These are phyloP conservation scores for Candida pseudoglaebosa DNA, from an alignment of 805 yeast species.

Conservation along the genomic window DNA sequence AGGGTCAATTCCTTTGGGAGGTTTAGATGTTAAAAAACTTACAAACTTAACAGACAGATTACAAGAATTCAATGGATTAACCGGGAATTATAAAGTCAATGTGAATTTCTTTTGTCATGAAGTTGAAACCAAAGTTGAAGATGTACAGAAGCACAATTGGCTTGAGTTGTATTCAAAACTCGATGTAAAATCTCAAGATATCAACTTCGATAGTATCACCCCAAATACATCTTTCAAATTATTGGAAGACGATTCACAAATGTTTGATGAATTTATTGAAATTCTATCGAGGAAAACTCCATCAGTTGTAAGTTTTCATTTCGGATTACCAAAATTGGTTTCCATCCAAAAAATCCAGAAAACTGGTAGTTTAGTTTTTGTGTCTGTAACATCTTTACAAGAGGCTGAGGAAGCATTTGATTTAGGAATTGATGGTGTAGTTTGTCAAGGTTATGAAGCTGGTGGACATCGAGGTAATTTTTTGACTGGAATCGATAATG, in stretches of 20 bases:
- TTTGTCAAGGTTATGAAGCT: conserved; percentile 59
- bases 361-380: conserved; percentile 40
- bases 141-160: conserved; percentile 21
- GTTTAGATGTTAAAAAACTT: conserved; percentile 24
- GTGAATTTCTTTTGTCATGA: conserved; percentile 47
- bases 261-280: conserved; percentile 15
- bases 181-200: conserved; percentile 1
- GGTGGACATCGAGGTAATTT: conserved; percentile 63
- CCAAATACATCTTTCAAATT: conserved; percentile 29
- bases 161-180: conserved; percentile 11
- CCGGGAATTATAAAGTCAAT: conserved; percentile 26
- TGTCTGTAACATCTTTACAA: conserved; percentile 41
- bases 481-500: conserved; percentile 19
- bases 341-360: conserved; percentile 31
- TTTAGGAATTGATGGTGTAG: conserved; percentile 43
- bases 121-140: conserved; percentile 17
- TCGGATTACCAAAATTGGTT: conserved; percentile 40
- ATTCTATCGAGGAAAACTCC: conserved; percentile 27
- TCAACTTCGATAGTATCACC: conserved; percentile 11
- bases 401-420: conserved; percentile 35
- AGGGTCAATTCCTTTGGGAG: conserved; percentile 46
- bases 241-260: conserved; percentile 18
- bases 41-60: conserved; percentile 12
- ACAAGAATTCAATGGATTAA: conserved; percentile 13
- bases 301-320: conserved; percentile 48